These are phyloP conservation scores for Dothideomycetes sp. DNA, from an alignment of 2,329 filamentous ascomycete genomes.

Conservation along the genomic window DNA sequence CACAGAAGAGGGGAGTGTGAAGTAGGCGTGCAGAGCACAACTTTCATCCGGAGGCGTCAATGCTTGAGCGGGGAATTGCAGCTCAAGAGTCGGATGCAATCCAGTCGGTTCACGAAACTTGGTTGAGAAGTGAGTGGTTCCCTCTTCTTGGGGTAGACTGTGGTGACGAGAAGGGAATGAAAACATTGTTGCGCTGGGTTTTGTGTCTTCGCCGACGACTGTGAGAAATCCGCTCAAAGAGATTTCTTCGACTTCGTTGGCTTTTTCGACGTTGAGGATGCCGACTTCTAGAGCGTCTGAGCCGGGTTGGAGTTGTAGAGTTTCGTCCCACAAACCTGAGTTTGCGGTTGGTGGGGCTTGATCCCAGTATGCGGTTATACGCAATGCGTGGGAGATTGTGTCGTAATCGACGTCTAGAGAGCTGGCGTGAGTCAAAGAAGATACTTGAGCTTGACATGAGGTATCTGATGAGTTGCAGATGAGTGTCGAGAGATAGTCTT, in stretches of 20 bases:
- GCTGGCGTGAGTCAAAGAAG: conserved; percentile 44
- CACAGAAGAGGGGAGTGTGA: conserved; percentile 70
- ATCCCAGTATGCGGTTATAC: conserved; percentile 56
- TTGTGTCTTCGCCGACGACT: conserved; percentile 64
- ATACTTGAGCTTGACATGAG: conserved; percentile 43
- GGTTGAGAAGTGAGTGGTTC: conserved; percentile 42
- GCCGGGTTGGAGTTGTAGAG: conserved; percentile 1
- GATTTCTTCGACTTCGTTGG: conserved; percentile 62
- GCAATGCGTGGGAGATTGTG: conserved; percentile 54
- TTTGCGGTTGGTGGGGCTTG: conserved; percentile 20
- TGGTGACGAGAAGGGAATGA: conserved; percentile 75
- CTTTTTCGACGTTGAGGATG: conserved; percentile 57
- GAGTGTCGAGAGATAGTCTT: conserved; percentile 1
- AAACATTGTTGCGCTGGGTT: conserved; percentile 68
- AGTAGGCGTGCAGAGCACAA: conserved; percentile 68
- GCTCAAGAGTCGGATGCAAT: conserved; percentile 70
- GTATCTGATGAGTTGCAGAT: conserved; percentile 1
- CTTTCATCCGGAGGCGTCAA: conserved; percentile 39
- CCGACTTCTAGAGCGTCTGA: conserved; percentile 67
- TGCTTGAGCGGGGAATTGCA: conserved; percentile 50
- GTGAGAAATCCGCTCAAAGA: conserved; percentile 70
- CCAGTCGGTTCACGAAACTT: conserved; percentile 65
- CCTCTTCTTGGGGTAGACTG: conserved; percentile 34
- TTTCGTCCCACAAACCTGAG: conserved; percentile 38
- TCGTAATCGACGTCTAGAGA: conserved; percentile 73